Base-by-base conservation (phyloP, 345 rosid genomes). In the Lepidium didymum region DNA sequence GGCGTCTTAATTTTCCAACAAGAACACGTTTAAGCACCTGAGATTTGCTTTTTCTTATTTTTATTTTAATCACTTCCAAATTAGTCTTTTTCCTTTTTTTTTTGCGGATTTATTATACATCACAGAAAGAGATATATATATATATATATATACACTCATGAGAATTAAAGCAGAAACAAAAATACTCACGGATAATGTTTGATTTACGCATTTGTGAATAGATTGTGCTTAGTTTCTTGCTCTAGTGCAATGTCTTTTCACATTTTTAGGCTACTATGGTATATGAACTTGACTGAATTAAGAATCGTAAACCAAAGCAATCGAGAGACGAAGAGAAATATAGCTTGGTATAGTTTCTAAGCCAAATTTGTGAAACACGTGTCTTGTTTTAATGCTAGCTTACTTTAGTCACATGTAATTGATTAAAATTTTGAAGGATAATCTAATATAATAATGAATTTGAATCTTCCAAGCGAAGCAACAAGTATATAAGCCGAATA, bases 1-100 rank as follows among this genome's bases (percentile, higher is more conserved):
- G 98, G 98, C 88, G 82, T 42, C 87, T 92, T 69, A 76, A 60
- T 31, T 77, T 79, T 37, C 81, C 83, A 0, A 66, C 63, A 21
- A 70, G 68, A 60, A 29, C 67, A 27, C 73, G 15, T 74, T 52
- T 74, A 13, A 74, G 49, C 47, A 58, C 72, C 44, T 73, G 49
- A 27, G 31, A 73, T 66, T 57, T 64, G 38, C 64, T 56, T 64
- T 64, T n/a, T 19, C 21, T 19, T 19, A 19, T 10, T 64, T 56
- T 40, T 19, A 3, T 64, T 33, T 5, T 64, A 38, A 64, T 57
- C 34, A 56, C 66, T 4, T 73, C 31, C 61, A 57, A 40, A 56
- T 44, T 72, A 72, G 63, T 42, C 43, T 2, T 5, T 70, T 51
- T 13, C 10, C 11, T 27, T 21, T 11, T 19, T 31, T 19, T 31